Evolutionary conservation across 306 rosid species (phyloP).

Genomic region (Fragaria vesca): DNA sequence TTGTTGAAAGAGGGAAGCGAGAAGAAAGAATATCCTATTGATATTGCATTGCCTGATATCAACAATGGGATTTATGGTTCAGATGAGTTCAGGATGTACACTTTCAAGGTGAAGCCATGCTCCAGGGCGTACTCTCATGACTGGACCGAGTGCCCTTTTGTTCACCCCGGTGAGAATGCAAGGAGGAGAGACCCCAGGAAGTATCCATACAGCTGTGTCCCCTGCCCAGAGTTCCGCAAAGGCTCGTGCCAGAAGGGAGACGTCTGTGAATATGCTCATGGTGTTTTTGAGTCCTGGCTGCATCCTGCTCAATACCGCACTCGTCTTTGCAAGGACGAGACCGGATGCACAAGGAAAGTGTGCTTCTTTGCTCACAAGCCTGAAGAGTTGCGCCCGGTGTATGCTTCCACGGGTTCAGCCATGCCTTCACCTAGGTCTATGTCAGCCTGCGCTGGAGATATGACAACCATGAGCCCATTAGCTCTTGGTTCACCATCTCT

Average conservation of each 20-base stretch:
- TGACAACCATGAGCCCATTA: constrained; percentile 73
- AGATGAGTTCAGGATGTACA: constrained; percentile 93
- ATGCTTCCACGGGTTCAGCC: constrained; percentile 93
- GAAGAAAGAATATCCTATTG: constrained; percentile 92
- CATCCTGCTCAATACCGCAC: constrained; percentile 98
- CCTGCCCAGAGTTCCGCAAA: constrained; percentile 96
- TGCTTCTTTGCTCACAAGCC: constrained; percentile 97
- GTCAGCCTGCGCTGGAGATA: constrained; percentile 48
- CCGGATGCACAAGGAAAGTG: constrained; percentile 81
- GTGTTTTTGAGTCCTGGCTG: constrained; percentile 98
- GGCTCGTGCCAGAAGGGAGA: constrained; percentile 89
- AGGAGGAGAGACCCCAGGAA: constrained; percentile 97
- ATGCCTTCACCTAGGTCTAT: constrained; percentile 92
- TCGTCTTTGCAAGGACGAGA: constrained; percentile 96
- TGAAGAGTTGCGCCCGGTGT: constrained; percentile 88
- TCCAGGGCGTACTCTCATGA: constrained; percentile 99
- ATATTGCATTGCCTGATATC: constrained; percentile 84
- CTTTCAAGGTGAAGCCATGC: constrained; percentile 98
- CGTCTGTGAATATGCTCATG: constrained; percentile 94
- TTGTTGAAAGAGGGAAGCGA: constrained; percentile 55
- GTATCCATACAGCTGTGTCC: constrained; percentile 97
- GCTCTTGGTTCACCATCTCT: constrained; percentile 72
- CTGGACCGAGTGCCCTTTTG: constrained; percentile 99
- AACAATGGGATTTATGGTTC: constrained; percentile 85
- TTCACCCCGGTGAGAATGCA: constrained; percentile 98